A percentile compares a stretch with the other conserved stretches of the same genome.
Conservation (phyloP, 257 asterid genomes). For the Przewalskia tangutica region DNA sequence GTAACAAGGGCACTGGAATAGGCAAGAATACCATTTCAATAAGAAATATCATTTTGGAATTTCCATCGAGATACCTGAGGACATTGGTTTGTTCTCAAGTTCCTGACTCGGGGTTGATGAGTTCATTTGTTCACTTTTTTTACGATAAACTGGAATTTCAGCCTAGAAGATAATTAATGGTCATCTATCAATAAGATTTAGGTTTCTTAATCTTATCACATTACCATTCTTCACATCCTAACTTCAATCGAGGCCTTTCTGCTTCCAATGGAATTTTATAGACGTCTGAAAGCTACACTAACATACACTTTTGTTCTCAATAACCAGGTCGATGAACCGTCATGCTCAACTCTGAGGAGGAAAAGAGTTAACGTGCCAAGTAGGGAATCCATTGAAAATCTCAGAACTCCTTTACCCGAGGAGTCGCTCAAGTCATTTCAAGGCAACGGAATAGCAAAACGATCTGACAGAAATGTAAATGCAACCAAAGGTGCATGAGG, state of each 20-base stretch:
- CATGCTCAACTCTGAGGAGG: constrained; percentile 19
- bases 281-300: background rate
- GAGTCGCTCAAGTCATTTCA: constrained; percentile 16
- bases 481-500: background rate
- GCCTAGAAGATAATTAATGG: background rate
- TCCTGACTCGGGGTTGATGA: background rate
- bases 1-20: background rate
- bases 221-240: background rate
- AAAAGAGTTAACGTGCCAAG: constrained; percentile 22
- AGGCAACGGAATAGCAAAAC: constrained; percentile 9
- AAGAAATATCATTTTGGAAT: background rate
- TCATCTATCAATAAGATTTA: background rate
- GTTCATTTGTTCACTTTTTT: background rate
- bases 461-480: constrained; percentile 5
- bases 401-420: constrained; percentile 14
- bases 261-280: background rate
- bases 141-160: background rate
- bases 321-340: constrained; percentile 29
- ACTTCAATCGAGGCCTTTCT: background rate
- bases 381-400: constrained; percentile 24
- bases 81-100: background rate
- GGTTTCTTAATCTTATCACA: background rate
- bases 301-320: background rate
- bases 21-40: background rate
- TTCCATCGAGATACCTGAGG: background rate